These are phyloP conservation scores for Cyberlindnera mississippiensis DNA, from an alignment of 805 yeast genomes.

Conservation along the genomic window DNA sequence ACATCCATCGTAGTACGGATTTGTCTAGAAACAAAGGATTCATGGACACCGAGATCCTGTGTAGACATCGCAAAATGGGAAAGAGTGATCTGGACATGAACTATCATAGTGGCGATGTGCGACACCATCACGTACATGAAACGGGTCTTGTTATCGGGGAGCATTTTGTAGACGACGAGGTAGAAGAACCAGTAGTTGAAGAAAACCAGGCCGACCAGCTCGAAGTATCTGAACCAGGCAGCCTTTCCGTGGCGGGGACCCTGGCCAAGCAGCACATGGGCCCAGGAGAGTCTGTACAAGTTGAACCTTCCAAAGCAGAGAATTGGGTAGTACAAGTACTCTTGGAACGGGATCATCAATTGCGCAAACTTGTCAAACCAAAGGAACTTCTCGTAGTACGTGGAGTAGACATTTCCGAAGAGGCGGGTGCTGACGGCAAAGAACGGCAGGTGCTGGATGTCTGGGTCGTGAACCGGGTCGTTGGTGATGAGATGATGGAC, in stretches of 20 bases:
- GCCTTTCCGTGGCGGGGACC: constrained; percentile 83
- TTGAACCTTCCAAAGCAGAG: constrained; percentile 83
- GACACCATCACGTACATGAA: constrained; percentile 63
- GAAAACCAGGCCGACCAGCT: constrained; percentile 60
- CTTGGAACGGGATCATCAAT: constrained; percentile 56
- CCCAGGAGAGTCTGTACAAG: constrained; percentile 78
- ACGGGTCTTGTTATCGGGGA: constrained; percentile 52
- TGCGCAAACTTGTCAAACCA: constrained; percentile 67
- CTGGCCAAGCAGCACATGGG: constrained; percentile 63
- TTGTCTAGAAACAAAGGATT: constrained; percentile 76
- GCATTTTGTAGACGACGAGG: constrained; percentile 44
- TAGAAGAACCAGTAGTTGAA: constrained; percentile 85
- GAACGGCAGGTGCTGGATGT: constrained; percentile 88
- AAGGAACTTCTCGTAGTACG: constrained; percentile 67
- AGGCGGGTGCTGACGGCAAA: constrained; percentile 78
- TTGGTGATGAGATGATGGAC: constrained; percentile 92
- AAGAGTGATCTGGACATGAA: constrained; percentile 89
- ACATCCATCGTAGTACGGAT: constrained; percentile 93
- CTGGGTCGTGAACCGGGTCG: constrained; percentile 93
- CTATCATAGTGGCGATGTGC: constrained; percentile 80
- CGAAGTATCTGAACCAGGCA: constrained; percentile 82
- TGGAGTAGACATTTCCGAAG: constrained; percentile 67
- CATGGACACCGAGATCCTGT: constrained; percentile 75
- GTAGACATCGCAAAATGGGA: constrained; percentile 95
- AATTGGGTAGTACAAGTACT: constrained; percentile 71